Evolutionary conservation across 768 basidiomycete genomes (phyloP).

Genomic region (Russula lepida): DNA sequence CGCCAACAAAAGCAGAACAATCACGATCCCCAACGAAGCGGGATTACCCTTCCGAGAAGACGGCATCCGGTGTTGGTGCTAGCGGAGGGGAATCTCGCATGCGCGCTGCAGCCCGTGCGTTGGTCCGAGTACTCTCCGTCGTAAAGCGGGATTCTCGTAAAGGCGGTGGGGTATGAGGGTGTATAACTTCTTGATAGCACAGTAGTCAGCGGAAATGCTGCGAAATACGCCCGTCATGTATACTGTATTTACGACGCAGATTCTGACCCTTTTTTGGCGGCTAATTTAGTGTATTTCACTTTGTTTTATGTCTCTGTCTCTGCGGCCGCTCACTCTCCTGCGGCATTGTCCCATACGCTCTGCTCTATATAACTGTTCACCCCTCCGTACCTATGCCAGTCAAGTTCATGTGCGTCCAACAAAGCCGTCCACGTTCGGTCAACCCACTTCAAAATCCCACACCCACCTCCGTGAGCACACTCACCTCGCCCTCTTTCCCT

Average conservation of each 20-base stretch:
- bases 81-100: not conserved
- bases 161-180: not conserved
- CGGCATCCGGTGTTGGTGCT: fast-evolving
- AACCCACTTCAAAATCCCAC: conserved; percentile 36
- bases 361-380: not conserved
- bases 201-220: too few relatives aligned
- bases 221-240: not conserved
- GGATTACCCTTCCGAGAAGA: not conserved
- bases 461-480: conserved; percentile 36
- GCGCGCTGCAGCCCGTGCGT: not conserved
- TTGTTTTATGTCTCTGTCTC: not conserved
- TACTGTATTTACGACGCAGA: not conserved
- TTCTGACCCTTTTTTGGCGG: not conserved
- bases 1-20: not conserved
- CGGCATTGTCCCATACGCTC: not conserved
- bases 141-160: not conserved
- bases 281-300: not conserved
- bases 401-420: not conserved
- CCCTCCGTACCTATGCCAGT: conserved; percentile 1
- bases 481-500: too few relatives aligned
- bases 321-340: not conserved
- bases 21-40: not conserved
- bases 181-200: not conserved
- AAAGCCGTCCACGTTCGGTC: conserved; percentile 37
- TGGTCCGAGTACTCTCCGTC: not conserved